These are phyloP conservation scores for Lentinula guzmanii DNA, from an alignment of 768 basidiomycete genomes.

Conservation along the genomic window DNA sequence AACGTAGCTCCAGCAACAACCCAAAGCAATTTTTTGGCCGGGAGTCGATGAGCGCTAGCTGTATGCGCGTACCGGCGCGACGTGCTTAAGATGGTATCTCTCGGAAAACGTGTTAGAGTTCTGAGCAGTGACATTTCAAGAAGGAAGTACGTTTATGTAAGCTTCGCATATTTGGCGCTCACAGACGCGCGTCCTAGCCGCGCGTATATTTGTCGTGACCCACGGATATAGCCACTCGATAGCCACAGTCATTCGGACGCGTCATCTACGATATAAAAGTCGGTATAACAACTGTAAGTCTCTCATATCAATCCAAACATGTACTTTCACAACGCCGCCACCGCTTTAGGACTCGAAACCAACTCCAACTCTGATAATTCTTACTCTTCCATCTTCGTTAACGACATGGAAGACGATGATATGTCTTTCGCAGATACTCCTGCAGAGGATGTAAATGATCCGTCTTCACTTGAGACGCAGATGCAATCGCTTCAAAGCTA, in stretches of 20 bases:
- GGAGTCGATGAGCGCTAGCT: neutral
- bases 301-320: neutral
- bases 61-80: neutral
- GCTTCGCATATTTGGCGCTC: neutral
- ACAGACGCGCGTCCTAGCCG: neutral
- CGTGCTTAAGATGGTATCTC: neutral
- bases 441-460: constrained; percentile 29
- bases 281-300: neutral
- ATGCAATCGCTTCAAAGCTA: constrained; percentile 57
- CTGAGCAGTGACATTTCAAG: neutral
- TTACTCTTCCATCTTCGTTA: constrained; percentile 9
- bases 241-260: constrained; percentile 2
- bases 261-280: constrained; percentile 7
- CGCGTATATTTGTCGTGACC: neutral
- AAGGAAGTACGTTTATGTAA: neutral
- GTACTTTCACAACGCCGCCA: neutral
- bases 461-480: constrained; percentile 50
- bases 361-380: neutral
- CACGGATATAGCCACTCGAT: neutral
- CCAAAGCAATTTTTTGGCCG: neutral
- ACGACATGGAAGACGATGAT: constrained; percentile 56
- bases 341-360: constrained; percentile 15
- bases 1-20: neutral
- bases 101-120: neutral
- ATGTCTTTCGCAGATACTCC: constrained; percentile 33